Base-by-base conservation (phyloP, 495 filamentous ascomycete species). In the Talaromyces borbonicus region DNA sequence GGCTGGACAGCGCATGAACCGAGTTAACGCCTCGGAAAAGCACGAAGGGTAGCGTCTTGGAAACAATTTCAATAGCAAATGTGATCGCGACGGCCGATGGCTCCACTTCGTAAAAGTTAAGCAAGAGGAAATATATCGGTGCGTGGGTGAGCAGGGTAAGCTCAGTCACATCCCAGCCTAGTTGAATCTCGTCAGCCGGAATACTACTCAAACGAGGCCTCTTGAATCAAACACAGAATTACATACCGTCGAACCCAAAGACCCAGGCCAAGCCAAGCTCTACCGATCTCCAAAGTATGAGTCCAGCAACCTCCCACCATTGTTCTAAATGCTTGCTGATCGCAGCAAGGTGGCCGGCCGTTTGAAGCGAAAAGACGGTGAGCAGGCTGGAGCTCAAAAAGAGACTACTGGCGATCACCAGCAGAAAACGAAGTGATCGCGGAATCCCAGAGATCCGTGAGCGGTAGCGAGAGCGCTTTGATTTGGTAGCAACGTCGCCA, bases 231-330 rank as follows among this genome's bases (percentile, higher is more conserved):
- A n/a, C n/a, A n/a, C n/a, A n/a, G n/a, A n/a, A n/a, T n/a, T n/a
- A n/a, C 70, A 52, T 58, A 83, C 79, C 73, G 58, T 90, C 87
- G 56, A 78, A 87, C 38, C 77, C 70, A 27, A 78, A 65, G 49
- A 67, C 73, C 87, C 86, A 93, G 25, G 74, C 78, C 14, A 86
- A 51, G 18, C 70, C 80, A 38, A 94, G 69, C 58, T 85, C 79
- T 26, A 80, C 67, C 46, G 81, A 62, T 64, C 73, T 81, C 83
- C 84, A 90, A 6, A 53, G 75, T 8, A 84, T 62, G 46, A 85
- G 55, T 4, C 73, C 69, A 6, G 51, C 69, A n/a, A 83, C 66
- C 58, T 85, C 78, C 55, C 66, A 65, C 73, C 72, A 74, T 47
- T 76, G 70, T 43, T 77, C 75, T 38, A 79, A 49, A 25, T 69